These are phyloP conservation scores for Yamadazyma atlantica DNA, from an alignment of 1,139 yeast species.

Conservation along the genomic window DNA sequence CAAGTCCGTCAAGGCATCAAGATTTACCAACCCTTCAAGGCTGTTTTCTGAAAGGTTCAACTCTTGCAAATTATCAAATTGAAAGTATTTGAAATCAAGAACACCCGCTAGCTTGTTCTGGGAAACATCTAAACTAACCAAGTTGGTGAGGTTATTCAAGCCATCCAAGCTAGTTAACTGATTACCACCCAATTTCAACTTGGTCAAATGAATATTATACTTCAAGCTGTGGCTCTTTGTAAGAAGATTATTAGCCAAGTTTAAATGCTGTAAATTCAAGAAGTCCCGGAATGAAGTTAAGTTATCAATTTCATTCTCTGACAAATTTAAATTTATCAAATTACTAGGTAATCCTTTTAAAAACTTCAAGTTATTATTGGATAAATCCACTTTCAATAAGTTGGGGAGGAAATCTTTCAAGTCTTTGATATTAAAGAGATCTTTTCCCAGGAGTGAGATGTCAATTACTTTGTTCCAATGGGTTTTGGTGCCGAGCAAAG, in stretches of 20 bases:
- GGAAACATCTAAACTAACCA: constrained; percentile 41
- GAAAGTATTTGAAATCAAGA: constrained; percentile 35
- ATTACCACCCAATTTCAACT: constrained; percentile 34
- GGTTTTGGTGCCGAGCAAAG: constrained; percentile 30
- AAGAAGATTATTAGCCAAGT: constrained; percentile 39
- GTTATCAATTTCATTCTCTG: constrained; percentile 39
- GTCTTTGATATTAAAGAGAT: constrained; percentile 43
- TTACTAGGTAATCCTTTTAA: constrained; percentile 47
- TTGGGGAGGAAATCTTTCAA: constrained; percentile 46
- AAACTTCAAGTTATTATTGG: constrained; percentile 43
- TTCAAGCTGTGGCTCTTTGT: constrained; percentile 31
- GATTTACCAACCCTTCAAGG: constrained; percentile 30
- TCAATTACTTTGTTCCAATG: constrained; percentile 45
- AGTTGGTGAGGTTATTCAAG: constrained; percentile 38
- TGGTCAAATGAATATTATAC: constrained; percentile 38
- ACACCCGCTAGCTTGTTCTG: constrained; percentile 40
- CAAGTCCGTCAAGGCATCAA: constrained; percentile 36
- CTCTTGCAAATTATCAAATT: constrained; percentile 43
- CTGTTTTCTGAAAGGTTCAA: constrained; percentile 45
- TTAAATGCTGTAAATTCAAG: constrained; percentile 43
- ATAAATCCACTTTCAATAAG: constrained; percentile 36
- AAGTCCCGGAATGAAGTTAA: constrained; percentile 42
- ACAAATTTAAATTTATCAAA: constrained; percentile 36
- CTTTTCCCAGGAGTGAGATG: constrained; percentile 33
- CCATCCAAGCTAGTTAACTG: constrained; percentile 35